Percentiles rank a stretch among this genome's conserved stretches.
phyloP scores from a whole-genome alignment of 768 basidiomycete genomes.

The Suillus weaverae region DNA sequence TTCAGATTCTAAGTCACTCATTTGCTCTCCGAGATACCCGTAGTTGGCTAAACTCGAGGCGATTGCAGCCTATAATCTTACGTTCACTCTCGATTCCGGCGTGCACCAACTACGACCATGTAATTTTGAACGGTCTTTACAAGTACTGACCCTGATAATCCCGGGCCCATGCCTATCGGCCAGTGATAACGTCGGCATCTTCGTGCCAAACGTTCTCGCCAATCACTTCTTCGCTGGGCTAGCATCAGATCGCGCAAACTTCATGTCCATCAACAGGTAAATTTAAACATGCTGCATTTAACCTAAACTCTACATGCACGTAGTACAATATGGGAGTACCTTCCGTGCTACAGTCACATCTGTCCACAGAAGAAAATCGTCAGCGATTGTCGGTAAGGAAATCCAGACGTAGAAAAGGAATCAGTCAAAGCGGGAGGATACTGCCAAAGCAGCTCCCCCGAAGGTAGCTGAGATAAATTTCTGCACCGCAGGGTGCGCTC shows the following conservation, averaged over 20 bases:
- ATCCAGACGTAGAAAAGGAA: neutral
- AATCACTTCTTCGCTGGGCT: no score
- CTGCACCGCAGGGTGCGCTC: slow-evolving; percentile 67
- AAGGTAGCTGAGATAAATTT: slow-evolving; percentile 92
- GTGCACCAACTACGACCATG: neutral
- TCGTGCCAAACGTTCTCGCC: no score
- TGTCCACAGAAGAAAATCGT: slow-evolving; percentile 19
- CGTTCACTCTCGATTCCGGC: neutral
- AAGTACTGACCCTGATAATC: neutral
- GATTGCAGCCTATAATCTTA: neutral
- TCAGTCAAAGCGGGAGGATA: slow-evolving; percentile 49
- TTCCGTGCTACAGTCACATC: neutral
- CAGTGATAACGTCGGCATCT: no score
- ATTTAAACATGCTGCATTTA: neutral
- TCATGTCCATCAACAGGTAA: neutral
- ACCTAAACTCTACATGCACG: neutral
- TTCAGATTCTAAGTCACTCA: neutral
- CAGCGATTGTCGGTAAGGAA: slow-evolving; percentile 8
- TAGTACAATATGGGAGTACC: neutral
- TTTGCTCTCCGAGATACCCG: neutral
- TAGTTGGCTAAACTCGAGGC: neutral
- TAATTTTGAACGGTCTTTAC: neutral
- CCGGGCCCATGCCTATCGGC: no score
- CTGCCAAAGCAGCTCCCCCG: slow-evolving; percentile 52
- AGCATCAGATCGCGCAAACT: neutral